Evolutionary conservation across 108 stramenopile genomes (phyloP), one percentile per base, ranked within the genome.

Genomic region (Cylindrotheca closterium): DNA sequence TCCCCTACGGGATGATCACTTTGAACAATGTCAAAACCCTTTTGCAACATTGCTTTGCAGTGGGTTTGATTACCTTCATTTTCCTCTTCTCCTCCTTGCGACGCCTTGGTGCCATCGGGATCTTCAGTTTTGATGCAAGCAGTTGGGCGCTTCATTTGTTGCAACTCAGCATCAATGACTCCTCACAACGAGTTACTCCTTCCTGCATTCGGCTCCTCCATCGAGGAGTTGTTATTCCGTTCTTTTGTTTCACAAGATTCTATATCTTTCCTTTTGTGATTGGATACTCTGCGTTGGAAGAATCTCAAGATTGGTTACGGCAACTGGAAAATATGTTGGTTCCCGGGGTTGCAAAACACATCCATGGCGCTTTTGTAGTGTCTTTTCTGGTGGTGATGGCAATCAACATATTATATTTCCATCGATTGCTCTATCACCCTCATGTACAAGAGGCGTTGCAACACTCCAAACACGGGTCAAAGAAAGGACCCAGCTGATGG

Each of bases 301-400:
- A 92, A 65, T 82, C 80, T 2, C 59, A 79, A 50, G 70, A 79
- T 18, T 92, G 91, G 91, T 76, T 92, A 33, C 79, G 81, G 28
- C 87, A 92, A 64, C 70, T 92, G 46, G 91, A 92, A 58, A 77
- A 80, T 26, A 88, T 85, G 45, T 66, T 89, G 37, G 58, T 82
- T 21, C 85, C 84, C 2, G 86, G 87, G 1, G 76, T 63, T 33
- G 80, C 70, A 3, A 30, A 60, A 28, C 71, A 56, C 23, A 65
- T 86, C 22, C 77, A 82, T 63, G 58, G 58, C 0, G 28, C 72
- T n/a, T 86, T 89, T 65, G 79, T 83, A 19, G 69, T 78, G 1
- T 63, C 74, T 18, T 63, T 86, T 48, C 73, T 51, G 26, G 51
- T 86, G 22, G 75, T 82, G 24, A 71, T 86, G 60, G 56, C 57